Conservation (phyloP, 768 basidiomycete genomes). For the Lactarius sanguifluus region DNA sequence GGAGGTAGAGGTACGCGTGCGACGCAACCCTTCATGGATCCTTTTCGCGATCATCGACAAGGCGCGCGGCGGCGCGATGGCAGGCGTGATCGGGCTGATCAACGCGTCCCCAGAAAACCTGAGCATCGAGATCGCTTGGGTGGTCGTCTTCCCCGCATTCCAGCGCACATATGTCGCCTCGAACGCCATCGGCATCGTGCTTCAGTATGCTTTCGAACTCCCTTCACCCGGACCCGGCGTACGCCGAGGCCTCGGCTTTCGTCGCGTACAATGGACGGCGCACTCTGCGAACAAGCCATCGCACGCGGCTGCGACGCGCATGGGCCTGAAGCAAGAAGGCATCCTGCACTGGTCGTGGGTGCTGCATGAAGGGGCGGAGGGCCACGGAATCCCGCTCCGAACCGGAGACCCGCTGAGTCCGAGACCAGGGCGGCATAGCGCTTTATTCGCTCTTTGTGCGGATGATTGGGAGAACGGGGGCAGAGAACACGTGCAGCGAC, state of each 20-base stretch:
- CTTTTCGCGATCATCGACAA: conserved; percentile 45
- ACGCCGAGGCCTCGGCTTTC: conserved; percentile 42
- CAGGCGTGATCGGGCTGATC: conserved; percentile 40
- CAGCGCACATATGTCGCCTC: conserved; percentile 21
- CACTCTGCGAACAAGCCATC: conserved; percentile 41
- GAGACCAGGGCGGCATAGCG: conserved; percentile 47
- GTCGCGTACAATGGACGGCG: conserved; percentile 49
- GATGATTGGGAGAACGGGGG: conserved; percentile 57
- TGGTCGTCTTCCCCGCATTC: conserved; percentile 17
- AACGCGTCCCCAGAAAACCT: conserved; percentile 27
- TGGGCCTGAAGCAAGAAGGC: conserved; percentile 51
- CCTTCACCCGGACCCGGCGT: conserved; percentile 7
- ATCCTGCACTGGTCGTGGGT: conserved; percentile 42
- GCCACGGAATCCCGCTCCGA: conserved; percentile 22
- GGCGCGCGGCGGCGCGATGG: conserved; percentile 38
- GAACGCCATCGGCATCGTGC: conserved; percentile 40
- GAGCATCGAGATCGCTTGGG: conserved; percentile 15
- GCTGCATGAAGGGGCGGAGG: conserved; percentile 26
- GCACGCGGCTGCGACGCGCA: conserved; percentile 40
- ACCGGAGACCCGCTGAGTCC: conserved; percentile 34
- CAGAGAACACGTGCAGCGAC: conserved; percentile 38
- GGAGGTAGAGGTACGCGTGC: conserved; percentile 30
- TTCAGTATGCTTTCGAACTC: conserved; percentile 41
- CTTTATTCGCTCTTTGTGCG: conserved; percentile 53
- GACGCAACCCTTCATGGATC: conserved; percentile 28